Base-by-base conservation (phyloP, 495 filamentous ascomycete genomes). In the Neurospora sp. region DNA sequence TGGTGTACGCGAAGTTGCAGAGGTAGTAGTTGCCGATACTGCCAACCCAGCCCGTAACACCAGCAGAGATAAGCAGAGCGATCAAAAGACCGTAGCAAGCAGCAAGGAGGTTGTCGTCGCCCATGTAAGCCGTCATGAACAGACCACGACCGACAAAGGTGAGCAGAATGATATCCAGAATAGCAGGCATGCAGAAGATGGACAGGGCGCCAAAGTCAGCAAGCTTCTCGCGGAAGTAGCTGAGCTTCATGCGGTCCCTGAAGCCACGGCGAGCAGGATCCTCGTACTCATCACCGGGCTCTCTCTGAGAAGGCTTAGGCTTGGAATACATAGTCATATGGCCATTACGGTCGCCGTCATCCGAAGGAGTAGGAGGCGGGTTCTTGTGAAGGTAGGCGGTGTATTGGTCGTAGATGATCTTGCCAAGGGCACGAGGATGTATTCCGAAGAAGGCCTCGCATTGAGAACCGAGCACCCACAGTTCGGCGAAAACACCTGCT, bases 21-120 rank as follows among this genome's bases (percentile, higher is more conserved):
- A 79, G 69, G 39, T 80, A 80, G 39, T 80, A 80, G 59, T 79
- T 79, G 0, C 79, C 79, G 3, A 78, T 73, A 62, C 79, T 80
- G n/a, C 79, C 79, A 4, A 78, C 79, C 76, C 77, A 79, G 16
- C 79, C 79, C 0, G 79, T 79, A 10, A 79, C 78, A 4, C 78
- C 78, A 18, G 78, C 77, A 1, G 77, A 77, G 12, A 80, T 73
- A 66, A 80, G 44, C 3, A 80, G 72, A 18, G 77, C 73, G 35
- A 78, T 44, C n/a, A 80, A 70, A 38, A 80, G 42, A 1, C 69
- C 78, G 42, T 74, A 74, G 37, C 75, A 77, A 3, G 77, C 77
- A 3, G 78, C 77, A n/a, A 35, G 35, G 2, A 80, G 70, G 37
- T 77, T 70, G 10, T 74, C 69, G 0, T 74, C 69, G 11, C 75